A percentile compares a stretch with the other conserved stretches of the same genome.
Evolutionary conservation across 2,329 filamentous ascomycete genomes (phyloP).

Genomic region (Ophiostoma quercus): DNA sequence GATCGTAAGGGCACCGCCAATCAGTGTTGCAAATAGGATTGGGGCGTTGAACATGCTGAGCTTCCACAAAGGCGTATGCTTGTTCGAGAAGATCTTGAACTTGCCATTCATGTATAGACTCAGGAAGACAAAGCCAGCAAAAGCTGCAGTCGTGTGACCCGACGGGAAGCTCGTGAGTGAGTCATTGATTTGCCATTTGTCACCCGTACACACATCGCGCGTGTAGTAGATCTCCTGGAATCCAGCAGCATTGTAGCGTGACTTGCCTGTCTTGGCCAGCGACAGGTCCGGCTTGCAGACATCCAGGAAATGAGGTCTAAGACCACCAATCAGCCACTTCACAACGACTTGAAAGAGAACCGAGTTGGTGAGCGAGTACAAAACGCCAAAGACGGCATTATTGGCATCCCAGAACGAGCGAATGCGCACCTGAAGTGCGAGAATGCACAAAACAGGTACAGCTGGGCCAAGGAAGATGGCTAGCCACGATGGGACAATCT

Average conservation of each 20-base stretch:
- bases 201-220: constrained; percentile 63
- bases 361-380: constrained; percentile 64
- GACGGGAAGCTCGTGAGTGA: constrained; percentile 66
- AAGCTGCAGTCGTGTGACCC: constrained; percentile 68
- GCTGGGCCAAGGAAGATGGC: constrained; percentile 61
- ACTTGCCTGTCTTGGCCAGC: constrained; percentile 34
- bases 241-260: constrained; percentile 43
- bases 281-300: constrained; percentile 61
- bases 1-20: constrained; percentile 65
- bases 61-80: constrained; percentile 71
- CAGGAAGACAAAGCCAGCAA: constrained; percentile 65
- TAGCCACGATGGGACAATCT: constrained; percentile 66
- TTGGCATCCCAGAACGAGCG: constrained; percentile 66
- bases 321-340: constrained; percentile 68
- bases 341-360: constrained; percentile 73
- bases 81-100: constrained; percentile 68
- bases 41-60: constrained; percentile 59
- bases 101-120: constrained; percentile 73
- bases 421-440: constrained; percentile 62
- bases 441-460: constrained; percentile 59
- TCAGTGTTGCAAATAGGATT: constrained; percentile 61
- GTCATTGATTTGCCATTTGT: constrained; percentile 60
- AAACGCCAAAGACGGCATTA: constrained; percentile 63
- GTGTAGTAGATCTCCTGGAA: constrained; percentile 61
- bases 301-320: constrained; percentile 65